Evolutionary conservation across 352 stramenopile species (phyloP).

Genomic region (Phytopythium helicoides): DNA sequence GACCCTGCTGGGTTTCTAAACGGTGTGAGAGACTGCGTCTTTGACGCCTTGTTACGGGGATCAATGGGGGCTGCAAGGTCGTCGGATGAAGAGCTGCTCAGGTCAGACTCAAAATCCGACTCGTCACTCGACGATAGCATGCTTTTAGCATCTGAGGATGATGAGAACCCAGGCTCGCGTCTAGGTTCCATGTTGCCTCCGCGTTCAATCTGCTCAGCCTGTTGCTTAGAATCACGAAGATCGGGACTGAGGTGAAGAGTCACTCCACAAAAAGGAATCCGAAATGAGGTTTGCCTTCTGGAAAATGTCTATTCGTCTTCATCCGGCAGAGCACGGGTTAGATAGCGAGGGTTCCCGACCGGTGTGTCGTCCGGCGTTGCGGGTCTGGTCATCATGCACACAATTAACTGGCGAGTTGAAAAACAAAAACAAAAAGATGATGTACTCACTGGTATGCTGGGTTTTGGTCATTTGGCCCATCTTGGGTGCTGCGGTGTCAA

Average conservation of each 20-base stretch:
- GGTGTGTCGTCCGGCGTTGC: no score
- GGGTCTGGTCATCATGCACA: no score
- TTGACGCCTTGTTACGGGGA: neutral
- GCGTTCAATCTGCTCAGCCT: neutral
- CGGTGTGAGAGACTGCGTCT: neutral
- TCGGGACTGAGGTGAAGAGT: neutral
- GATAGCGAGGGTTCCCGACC: no score
- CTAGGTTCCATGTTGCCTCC: neutral
- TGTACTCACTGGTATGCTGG: no score
- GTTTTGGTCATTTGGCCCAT: no score
- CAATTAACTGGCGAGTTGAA: no score
- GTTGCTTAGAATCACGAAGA: neutral
- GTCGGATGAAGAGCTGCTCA: neutral
- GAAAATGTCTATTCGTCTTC: neutral
- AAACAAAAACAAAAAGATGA: no score
- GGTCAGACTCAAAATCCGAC: neutral
- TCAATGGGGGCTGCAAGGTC: no score
- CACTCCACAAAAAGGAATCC: neutral
- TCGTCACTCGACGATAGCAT: neutral
- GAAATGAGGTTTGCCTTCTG: neutral
- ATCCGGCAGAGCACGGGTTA: no score
- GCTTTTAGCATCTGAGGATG: slow-evolving; percentile 3
- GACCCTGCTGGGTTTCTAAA: slow-evolving; percentile 3
- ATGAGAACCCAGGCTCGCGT: neutral
- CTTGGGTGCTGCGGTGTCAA: neutral